Percentiles rank a stretch among this genome's conserved stretches.
Conservation (phyloP, 305 asterid species). For the Euphrasia arctica region DNA sequence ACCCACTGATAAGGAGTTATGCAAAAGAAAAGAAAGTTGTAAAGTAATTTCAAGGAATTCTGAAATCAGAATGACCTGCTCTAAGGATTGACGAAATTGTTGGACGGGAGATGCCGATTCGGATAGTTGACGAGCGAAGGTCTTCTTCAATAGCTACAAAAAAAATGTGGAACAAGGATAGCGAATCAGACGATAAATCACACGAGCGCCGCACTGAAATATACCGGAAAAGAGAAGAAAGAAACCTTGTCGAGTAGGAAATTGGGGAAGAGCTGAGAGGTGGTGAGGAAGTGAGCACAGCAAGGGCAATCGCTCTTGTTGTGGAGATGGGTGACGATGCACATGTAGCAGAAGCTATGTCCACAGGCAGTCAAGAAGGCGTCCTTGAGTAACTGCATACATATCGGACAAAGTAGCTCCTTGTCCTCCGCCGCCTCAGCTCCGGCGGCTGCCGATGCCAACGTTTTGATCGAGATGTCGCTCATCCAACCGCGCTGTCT, state of each 20-base stretch:
- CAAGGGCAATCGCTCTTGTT: slow-evolving; percentile 75
- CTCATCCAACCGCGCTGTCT: slow-evolving; percentile 27
- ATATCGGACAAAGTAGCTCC: slow-evolving; percentile 64
- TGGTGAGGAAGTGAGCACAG: slow-evolving; percentile 51
- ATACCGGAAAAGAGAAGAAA: background rate
- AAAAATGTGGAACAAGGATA: slow-evolving; percentile 53
- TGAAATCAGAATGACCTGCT: slow-evolving; percentile 48
- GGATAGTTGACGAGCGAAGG: slow-evolving; percentile 56
- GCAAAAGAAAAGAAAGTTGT: background rate
- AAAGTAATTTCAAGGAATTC: slow-evolving; percentile 1
- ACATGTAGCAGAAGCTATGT: slow-evolving; percentile 83
- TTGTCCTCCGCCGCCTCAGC: slow-evolving; percentile 35
- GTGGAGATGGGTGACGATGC: slow-evolving; percentile 71
- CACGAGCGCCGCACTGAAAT: background rate
- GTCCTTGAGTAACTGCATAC: slow-evolving; percentile 66
- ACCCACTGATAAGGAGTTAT: too few relatives aligned
- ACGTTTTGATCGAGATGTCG: slow-evolving; percentile 37
- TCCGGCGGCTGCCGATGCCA: slow-evolving; percentile 37
- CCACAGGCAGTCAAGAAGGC: slow-evolving; percentile 72
- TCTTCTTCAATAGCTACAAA: slow-evolving; percentile 82
- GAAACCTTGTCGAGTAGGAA: slow-evolving; percentile 65
- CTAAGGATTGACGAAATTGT: slow-evolving; percentile 65
- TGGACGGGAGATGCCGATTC: slow-evolving; percentile 62
- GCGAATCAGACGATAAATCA: slow-evolving; percentile 15
- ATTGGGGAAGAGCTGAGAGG: slow-evolving; percentile 64